Conservation (phyloP, 495 filamentous ascomycete species). For the Neurospora africana region DNA sequence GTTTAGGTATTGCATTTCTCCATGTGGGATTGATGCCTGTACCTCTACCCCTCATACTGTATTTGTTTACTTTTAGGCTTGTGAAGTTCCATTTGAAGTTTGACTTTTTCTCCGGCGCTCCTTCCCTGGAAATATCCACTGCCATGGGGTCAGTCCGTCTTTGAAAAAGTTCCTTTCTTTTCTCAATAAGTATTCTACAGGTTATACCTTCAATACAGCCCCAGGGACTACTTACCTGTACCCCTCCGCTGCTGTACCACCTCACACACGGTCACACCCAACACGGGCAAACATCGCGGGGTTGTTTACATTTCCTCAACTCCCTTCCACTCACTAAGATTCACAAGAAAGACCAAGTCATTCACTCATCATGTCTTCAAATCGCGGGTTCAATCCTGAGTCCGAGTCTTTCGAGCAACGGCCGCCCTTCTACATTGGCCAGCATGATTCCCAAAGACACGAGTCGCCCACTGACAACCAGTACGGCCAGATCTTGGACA, state of each 20-base stretch:
- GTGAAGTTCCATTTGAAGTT: background rate
- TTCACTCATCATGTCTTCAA: constrained; percentile 12
- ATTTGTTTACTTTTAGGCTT: background rate
- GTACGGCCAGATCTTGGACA: constrained; percentile 57
- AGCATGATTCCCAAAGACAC: constrained; percentile 63
- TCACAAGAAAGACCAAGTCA: background rate
- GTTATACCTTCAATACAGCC: background rate
- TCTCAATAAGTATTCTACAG: background rate
- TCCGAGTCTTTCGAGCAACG: constrained; percentile 36
- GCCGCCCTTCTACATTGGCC: constrained; percentile 68
- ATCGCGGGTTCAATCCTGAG: constrained; percentile 30
- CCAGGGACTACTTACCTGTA: background rate
- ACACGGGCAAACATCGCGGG: background rate
- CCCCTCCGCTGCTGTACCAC: background rate
- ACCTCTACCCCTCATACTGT: background rate
- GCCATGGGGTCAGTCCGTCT: background rate
- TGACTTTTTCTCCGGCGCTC: background rate
- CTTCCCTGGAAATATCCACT: background rate
- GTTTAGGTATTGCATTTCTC: background rate
- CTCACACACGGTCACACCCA: background rate
- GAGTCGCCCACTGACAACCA: constrained; percentile 51
- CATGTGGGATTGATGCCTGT: background rate
- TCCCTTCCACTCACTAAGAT: background rate
- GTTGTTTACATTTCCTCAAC: background rate
- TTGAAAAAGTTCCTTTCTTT: background rate